These are phyloP conservation scores for Clitopilus hobsonii DNA, from an alignment of 768 basidiomycete species.

Conservation along the genomic window DNA sequence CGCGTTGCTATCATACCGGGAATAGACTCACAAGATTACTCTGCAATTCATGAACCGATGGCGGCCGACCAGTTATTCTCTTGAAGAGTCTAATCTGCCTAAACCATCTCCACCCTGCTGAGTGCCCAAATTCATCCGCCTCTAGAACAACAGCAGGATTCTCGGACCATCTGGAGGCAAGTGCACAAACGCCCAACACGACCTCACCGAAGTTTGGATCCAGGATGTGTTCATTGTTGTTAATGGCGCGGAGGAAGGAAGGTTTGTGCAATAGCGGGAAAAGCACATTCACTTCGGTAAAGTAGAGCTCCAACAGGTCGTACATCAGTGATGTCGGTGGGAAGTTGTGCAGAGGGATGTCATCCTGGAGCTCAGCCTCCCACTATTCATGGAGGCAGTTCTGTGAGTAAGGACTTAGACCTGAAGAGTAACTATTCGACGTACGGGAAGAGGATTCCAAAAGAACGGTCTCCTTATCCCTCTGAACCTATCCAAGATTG, in stretches of 20 bases:
- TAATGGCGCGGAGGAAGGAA: conserved; percentile 51
- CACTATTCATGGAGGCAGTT: background rate
- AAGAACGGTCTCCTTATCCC: conserved; percentile 11
- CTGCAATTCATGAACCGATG: conserved; percentile 73
- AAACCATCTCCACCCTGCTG: conserved; percentile 63
- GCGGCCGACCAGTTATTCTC: conserved; percentile 55
- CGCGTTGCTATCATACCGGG: too few relatives aligned
- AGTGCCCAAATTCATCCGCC: conserved; percentile 33
- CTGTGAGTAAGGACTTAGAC: conserved; percentile 21
- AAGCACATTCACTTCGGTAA: conserved; percentile 47
- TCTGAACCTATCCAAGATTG: conserved; percentile 24
- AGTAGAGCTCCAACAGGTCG: conserved; percentile 60
- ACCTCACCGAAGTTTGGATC: conserved; percentile 52
- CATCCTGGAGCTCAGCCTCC: conserved; percentile 31
- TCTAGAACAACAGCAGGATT: conserved; percentile 52
- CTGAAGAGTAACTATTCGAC: too few relatives aligned
- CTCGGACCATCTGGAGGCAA: conserved; percentile 52
- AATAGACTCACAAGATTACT: conserved; percentile 41
- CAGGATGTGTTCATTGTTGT: conserved; percentile 41
- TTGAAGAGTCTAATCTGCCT: conserved; percentile 62
- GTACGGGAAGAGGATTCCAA: conserved; percentile 33
- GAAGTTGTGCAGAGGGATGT: conserved; percentile 23
- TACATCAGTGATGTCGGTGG: conserved; percentile 47
- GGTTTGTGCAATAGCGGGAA: conserved; percentile 71
- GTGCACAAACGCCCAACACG: conserved; percentile 68